Evolutionary conservation across 176 grass and related monocot species (phyloP).

Genomic region (Dactylis glomerata): DNA sequence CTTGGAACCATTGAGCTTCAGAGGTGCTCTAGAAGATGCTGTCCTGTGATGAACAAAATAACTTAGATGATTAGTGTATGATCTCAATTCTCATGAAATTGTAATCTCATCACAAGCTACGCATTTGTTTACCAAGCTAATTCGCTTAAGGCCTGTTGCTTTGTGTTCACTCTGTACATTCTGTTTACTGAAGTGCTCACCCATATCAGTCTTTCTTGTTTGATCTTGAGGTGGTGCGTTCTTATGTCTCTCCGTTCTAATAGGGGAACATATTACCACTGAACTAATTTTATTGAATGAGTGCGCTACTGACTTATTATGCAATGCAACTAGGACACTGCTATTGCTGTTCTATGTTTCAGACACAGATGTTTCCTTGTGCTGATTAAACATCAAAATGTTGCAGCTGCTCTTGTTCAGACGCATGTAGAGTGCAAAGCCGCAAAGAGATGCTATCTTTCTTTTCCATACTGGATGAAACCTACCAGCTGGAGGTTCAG

Average conservation of each 20-base stretch:
- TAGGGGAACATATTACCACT: not conserved
- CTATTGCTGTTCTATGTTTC: not conserved
- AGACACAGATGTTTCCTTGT: not conserved
- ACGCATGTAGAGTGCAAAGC: not conserved
- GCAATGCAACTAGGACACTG: not conserved
- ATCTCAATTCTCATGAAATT: not conserved
- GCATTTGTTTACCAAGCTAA: not conserved
- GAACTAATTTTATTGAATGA: constrained; percentile 11
- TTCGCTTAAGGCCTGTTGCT: not conserved
- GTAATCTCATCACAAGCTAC: not conserved
- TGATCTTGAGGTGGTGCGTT: not conserved
- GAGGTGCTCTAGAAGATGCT: not conserved
- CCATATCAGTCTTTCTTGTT: not conserved
- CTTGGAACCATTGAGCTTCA: constrained; percentile 4
- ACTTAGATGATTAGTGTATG: not conserved
- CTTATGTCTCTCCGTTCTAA: not conserved
- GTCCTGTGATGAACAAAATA: not conserved
- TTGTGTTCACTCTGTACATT: not conserved
- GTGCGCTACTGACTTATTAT: not conserved
- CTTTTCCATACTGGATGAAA: not conserved
- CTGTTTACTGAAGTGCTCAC: not conserved
- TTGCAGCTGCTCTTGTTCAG: not conserved
- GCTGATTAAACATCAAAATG: not conserved
- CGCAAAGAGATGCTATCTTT: not conserved
- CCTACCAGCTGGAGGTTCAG: not conserved